Percentiles rank a stretch among this genome's conserved stretches.
These are phyloP conservation scores for Coriaria nepalensis DNA, from an alignment of 306 rosid species.

Conservation along the genomic window DNA sequence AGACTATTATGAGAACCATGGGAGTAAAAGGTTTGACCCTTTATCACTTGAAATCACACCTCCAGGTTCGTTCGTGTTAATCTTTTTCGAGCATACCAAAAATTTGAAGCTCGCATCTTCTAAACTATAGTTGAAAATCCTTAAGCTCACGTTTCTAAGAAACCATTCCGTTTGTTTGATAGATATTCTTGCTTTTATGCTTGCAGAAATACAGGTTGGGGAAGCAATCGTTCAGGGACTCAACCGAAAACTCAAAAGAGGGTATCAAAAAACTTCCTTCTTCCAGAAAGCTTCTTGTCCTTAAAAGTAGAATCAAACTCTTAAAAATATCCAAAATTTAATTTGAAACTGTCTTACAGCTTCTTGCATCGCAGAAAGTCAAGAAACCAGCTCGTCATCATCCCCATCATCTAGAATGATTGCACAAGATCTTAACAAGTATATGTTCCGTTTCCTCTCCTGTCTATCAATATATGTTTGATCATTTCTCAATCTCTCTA, in stretches of 20 bases:
- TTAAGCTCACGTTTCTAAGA: neutral
- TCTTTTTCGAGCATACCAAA: neutral
- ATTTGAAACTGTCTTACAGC: conserved; percentile 21
- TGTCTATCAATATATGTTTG: neutral
- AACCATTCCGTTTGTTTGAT: neutral
- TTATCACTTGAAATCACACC: conserved; percentile 54
- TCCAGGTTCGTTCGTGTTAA: conserved; percentile 29
- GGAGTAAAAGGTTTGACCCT: conserved; percentile 57
- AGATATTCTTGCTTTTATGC: conserved; percentile 1
- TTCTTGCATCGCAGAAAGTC: conserved; percentile 45
- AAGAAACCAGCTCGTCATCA: conserved; percentile 41
- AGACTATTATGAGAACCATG: conserved; percentile 52
- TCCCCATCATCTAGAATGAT: conserved; percentile 31
- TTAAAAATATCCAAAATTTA: neutral
- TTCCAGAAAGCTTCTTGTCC: too few relatives aligned
- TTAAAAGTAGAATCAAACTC: too few relatives aligned
- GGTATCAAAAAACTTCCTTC: conserved; percentile 19
- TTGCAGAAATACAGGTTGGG: conserved; percentile 48
- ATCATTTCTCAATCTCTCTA: neutral
- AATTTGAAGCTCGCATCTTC: too few relatives aligned
- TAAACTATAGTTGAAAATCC: too few relatives aligned
- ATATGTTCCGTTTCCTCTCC: neutral
- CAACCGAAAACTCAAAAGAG: conserved; percentile 33
- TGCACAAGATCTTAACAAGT: conserved; percentile 35
- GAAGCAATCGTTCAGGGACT: conserved; percentile 46